Evolutionary conservation across 1,284 basidiomycete species (phyloP), one percentile per base, ranked within the genome.

Genomic region (Leccinum ponderosum): DNA sequence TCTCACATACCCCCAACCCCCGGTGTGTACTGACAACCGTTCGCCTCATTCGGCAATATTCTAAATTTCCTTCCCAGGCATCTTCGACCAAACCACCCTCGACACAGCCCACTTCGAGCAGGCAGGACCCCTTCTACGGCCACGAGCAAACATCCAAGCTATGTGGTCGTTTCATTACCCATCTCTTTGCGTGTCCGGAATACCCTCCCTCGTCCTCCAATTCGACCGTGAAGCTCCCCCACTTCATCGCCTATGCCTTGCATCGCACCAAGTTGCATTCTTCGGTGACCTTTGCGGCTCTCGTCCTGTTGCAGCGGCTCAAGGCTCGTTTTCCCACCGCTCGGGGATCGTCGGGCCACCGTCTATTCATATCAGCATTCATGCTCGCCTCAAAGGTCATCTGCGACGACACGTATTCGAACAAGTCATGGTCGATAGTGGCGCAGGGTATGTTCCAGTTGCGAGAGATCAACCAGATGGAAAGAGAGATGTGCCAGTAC

Each of bases 401-500:
- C 66, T 95, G 94, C 77, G 95, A 97, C 80, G 94, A 98, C 74
- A 97, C 95, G 0, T 97, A 96, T 73, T 95, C 93, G 15, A 97
- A 97, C 85, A 95, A 96, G 77, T 95, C 92, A 0, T 97, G 95
- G 95, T 87, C 88, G 20, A 92, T 97, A 55, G 95, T 97, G 53
- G 94, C 93, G 0, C 94, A 97, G 74, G 90, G 89, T 56, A 91
- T 96, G 88, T 97, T 96, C 70, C 87, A 87, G 1, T 76, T 97
- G 2, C 85, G 91, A 48, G 95, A 97, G 81, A 90, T 97, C 69
- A 97, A 97, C 75, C 94, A 96, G 81, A 96, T 97, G 94, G 94
- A 96, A 77, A 78, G 94, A 6, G 94, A 97, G 75, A 94, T 97
- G 89, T 95, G 94, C 73, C 89, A 85, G 29, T 96, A 96, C 72